Evolutionary conservation across 2,329 filamentous ascomycete species (phyloP).

Genomic region (Teratosphaeria gauchensis): DNA sequence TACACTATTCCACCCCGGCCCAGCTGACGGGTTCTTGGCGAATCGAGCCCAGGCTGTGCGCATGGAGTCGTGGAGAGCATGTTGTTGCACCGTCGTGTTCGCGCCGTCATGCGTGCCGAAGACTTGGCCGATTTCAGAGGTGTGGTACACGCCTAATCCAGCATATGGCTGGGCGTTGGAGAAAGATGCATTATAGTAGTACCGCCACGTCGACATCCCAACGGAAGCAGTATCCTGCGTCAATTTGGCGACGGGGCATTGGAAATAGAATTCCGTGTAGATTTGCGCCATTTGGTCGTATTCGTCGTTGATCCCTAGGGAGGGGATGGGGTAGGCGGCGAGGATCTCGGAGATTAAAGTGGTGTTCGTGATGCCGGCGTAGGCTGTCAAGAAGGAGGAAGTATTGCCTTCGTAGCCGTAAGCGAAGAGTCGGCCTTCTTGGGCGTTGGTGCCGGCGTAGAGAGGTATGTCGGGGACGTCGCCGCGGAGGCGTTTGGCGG

Average conservation of each 20-base stretch:
- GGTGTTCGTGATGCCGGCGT: slow-evolving; percentile 10
- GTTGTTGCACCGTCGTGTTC: slow-evolving; percentile 23
- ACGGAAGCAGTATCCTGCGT: slow-evolving; percentile 21
- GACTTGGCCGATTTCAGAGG: slow-evolving; percentile 26
- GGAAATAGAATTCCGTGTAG: slow-evolving; percentile 20
- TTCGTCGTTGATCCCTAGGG: slow-evolving; percentile 10
- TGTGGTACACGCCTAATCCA: slow-evolving; percentile 25
- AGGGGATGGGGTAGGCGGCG: slow-evolving; percentile 20
- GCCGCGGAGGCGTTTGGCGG: slow-evolving; percentile 16
- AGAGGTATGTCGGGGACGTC: slow-evolving; percentile 27
- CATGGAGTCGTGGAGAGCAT: slow-evolving; percentile 23
- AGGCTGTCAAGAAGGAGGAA: slow-evolving; percentile 10
- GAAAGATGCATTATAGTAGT: slow-evolving; percentile 30
- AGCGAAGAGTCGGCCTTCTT: slow-evolving; percentile 23
- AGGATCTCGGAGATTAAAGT: slow-evolving; percentile 15
- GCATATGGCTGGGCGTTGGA: slow-evolving; percentile 22
- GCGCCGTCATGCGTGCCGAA: slow-evolving; percentile 24
- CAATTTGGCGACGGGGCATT: slow-evolving; percentile 19
- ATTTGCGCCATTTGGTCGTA: slow-evolving; percentile 21
- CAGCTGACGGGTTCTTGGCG: slow-evolving; percentile 27
- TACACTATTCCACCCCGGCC: slow-evolving; percentile 28
- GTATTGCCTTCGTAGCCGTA: slow-evolving; percentile 13
- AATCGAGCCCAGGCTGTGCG: slow-evolving; percentile 27
- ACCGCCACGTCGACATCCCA: slow-evolving; percentile 28
- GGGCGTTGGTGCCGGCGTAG: slow-evolving; percentile 25